phyloP scores from a whole-genome alignment of 1,284 basidiomycete genomes.

The Sphaerobolus stellatus region DNA sequence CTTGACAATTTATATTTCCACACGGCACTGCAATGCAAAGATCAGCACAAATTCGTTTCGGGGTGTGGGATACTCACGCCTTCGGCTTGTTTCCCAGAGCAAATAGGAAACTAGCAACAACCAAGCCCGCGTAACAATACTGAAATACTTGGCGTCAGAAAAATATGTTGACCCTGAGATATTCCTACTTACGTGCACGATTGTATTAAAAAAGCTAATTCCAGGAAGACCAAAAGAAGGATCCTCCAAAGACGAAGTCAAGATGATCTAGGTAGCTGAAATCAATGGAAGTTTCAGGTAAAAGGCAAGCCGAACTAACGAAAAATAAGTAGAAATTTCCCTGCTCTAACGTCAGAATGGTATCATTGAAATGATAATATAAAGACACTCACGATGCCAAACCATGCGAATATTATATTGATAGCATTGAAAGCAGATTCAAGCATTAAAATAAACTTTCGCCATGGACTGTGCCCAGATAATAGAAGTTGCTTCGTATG shows the following conservation, averaged over 20 bases:
- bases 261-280: constrained; percentile 56
- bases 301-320: constrained; percentile 47
- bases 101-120: constrained; percentile 89
- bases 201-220: constrained; percentile 77
- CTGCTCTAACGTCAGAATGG: constrained; percentile 33
- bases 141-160: constrained; percentile 32
- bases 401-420: constrained; percentile 92
- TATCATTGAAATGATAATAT: neutral
- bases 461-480: constrained; percentile 78
- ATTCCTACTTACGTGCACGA: constrained; percentile 59
- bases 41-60: neutral
- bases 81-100: constrained; percentile 96
- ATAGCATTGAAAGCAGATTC: constrained; percentile 89
- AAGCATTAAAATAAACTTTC: constrained; percentile 74
- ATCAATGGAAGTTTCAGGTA: constrained; percentile 16
- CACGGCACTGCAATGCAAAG: constrained; percentile 50
- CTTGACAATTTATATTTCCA: constrained; percentile 86
- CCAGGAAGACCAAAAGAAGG: constrained; percentile 65
- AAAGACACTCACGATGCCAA: constrained; percentile 67
- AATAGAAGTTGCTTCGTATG: constrained; percentile 83
- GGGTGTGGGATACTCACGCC: constrained; percentile 50
- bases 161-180: neutral
- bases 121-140: constrained; percentile 83
- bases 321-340: constrained; percentile 98
- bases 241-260: constrained; percentile 87